Percentiles rank a stretch among this genome's conserved stretches.
phyloP scores from a whole-genome alignment of 352 stramenopile genomes.

The Pythium aristosporum region DNA sequence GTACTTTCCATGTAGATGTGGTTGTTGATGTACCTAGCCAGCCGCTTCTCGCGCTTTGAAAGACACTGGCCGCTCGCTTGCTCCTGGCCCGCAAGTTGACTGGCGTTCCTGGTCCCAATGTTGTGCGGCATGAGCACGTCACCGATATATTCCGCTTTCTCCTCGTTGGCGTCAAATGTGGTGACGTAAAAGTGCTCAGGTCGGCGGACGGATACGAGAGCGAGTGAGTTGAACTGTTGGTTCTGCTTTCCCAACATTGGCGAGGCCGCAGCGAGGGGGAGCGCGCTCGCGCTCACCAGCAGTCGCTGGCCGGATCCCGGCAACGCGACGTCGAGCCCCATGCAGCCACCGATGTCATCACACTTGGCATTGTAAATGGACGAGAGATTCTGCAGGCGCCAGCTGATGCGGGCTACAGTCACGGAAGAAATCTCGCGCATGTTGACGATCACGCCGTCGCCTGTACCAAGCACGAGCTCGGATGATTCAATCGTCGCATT shows the following conservation, averaged over 20 bases:
- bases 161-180: too few species aligned
- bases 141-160: too few species aligned
- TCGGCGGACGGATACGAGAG: too few species aligned
- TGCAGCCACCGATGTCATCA: not conserved
- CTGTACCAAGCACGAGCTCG: not conserved
- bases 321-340: not conserved
- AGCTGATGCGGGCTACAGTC: not conserved
- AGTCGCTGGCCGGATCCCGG: not conserved
- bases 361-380: not conserved
- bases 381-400: not conserved
- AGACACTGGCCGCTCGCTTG: not conserved
- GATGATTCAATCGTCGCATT: not conserved
- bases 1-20: slow-evolving; percentile 3
- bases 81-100: not conserved
- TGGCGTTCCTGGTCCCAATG: not conserved
- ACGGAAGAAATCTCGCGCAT: not conserved
- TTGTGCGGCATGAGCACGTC: too few species aligned
- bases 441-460: not conserved
- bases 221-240: too few species aligned
- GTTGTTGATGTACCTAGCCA: not conserved
- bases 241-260: not conserved
- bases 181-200: too few species aligned
- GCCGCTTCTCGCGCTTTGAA: not conserved
- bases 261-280: too few species aligned
- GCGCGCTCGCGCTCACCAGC: not conserved